Percentiles rank a stretch among this genome's conserved stretches.
phyloP scores from a whole-genome alignment of 1,284 basidiomycete genomes.

The Ceratobasidium sp. region DNA sequence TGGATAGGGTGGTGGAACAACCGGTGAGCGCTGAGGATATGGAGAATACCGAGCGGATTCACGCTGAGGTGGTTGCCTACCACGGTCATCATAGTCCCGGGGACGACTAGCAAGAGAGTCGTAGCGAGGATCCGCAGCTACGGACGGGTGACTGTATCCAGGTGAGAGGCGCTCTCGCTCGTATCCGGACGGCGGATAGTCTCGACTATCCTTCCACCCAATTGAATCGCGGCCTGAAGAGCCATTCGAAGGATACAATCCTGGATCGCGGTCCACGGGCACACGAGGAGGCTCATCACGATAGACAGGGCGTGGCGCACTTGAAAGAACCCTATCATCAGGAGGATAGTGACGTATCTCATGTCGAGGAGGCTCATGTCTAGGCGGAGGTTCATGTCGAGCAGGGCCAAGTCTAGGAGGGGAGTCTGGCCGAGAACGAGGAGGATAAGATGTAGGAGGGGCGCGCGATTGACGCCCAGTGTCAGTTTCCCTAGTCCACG shows the following conservation, averaged over 20 bases:
- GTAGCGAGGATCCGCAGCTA: slow-evolving; percentile 27
- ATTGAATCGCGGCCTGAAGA: slow-evolving; percentile 35
- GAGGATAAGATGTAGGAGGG: slow-evolving; percentile 15
- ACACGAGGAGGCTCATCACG: slow-evolving; percentile 32
- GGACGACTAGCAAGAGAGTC: slow-evolving; percentile 25
- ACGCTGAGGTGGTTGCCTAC: slow-evolving; percentile 16
- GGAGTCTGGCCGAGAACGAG: slow-evolving; percentile 31
- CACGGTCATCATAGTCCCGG: slow-evolving; percentile 36
- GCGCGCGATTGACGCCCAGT: slow-evolving; percentile 23
- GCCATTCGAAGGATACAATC: slow-evolving; percentile 24
- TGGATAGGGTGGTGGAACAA: neutral
- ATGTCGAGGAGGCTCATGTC: slow-evolving; percentile 24
- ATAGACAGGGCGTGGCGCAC: slow-evolving; percentile 23
- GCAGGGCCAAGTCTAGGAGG: slow-evolving; percentile 22
- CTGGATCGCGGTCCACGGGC: slow-evolving; percentile 32
- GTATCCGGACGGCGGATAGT: slow-evolving; percentile 39
- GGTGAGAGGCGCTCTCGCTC: slow-evolving; percentile 34
- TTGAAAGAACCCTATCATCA: slow-evolving; percentile 31
- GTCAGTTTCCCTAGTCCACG: slow-evolving; percentile 36
- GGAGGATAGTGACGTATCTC: slow-evolving; percentile 27
- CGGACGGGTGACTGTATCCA: slow-evolving; percentile 21
- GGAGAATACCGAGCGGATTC: slow-evolving; percentile 29
- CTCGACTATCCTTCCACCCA: slow-evolving; percentile 37
- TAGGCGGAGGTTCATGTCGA: slow-evolving; percentile 22
- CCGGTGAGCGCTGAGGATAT: slow-evolving; percentile 19